A percentile compares a stretch with the other conserved stretches of the same genome.
Evolutionary conservation across 371 early-diverging fungal species (phyloP).

Genomic region (Mucor circinelloides): DNA sequence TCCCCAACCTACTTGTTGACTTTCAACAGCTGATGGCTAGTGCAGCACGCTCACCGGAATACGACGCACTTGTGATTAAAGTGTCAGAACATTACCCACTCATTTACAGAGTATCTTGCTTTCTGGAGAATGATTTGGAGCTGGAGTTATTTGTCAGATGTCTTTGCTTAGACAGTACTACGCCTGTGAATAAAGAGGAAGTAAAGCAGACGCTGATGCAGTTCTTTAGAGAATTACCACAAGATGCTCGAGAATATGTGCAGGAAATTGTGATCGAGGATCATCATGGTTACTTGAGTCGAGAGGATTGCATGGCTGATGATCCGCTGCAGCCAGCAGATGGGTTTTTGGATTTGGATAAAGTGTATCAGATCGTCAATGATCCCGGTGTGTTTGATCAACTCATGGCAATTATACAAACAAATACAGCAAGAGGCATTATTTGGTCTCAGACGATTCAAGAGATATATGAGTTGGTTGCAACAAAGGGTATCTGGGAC

Average conservation of each 20-base stretch:
- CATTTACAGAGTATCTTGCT: conserved; percentile 26
- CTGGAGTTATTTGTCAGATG: conserved; percentile 27
- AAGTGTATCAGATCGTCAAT: conserved; percentile 10
- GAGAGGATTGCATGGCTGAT: conserved; percentile 3
- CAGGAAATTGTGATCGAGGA: conserved; percentile 14
- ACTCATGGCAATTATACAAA: conserved; percentile 27
- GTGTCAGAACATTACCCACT: conserved; percentile 21
- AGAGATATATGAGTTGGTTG: conserved; percentile 18
- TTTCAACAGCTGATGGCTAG: conserved; percentile 9
- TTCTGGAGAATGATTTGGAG: conserved; percentile 19
- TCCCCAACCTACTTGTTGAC: not conserved
- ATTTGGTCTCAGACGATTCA: conserved; percentile 21
- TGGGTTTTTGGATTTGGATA: conserved; percentile 23
- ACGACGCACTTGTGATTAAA: conserved; percentile 6
- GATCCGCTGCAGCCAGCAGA: not conserved
- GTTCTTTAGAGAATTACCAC: conserved; percentile 9
- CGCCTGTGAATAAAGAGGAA: conserved; percentile 9
- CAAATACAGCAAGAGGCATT: conserved; percentile 4
- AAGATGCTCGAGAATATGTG: conserved; percentile 15
- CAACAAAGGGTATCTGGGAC: conserved; percentile 10
- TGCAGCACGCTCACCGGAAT: conserved; percentile 12
- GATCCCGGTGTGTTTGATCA: conserved; percentile 18
- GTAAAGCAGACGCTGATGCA: conserved; percentile 8
- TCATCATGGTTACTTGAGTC: conserved; percentile 14
- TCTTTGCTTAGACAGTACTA: conserved; percentile 19